Evolutionary conservation across 192 early-diverging fungal species (phyloP).

Genomic region (Gigaspora rosea): DNA sequence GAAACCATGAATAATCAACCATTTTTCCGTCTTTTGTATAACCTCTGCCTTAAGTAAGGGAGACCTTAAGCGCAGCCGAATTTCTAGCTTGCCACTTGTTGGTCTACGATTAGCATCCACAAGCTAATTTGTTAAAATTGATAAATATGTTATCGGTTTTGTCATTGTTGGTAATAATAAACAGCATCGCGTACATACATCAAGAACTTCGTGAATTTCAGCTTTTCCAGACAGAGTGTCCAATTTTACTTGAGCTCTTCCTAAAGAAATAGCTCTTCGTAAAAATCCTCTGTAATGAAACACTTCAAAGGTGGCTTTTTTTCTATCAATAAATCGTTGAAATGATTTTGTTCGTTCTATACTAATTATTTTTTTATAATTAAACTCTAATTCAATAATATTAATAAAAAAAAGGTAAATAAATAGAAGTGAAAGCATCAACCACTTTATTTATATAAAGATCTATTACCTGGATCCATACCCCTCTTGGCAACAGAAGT

Average conservation of each 20-base stretch:
- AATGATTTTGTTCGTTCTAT: conserved; percentile 65
- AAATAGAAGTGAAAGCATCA: neutral
- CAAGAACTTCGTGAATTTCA: conserved; percentile 65
- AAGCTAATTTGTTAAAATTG: neutral
- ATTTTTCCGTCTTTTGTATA: conserved; percentile 59
- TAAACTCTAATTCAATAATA: conserved; percentile 47
- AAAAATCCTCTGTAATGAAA: conserved; percentile 66
- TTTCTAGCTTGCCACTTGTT: conserved; percentile 69
- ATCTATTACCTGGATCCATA: conserved; percentile 53
- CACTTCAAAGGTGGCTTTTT: conserved; percentile 70
- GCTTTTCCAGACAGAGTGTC: conserved; percentile 60
- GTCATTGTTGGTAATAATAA: too few relatives aligned
- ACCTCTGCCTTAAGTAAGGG: conserved; percentile 64
- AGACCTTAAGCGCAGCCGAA: conserved; percentile 61
- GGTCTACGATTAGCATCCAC: conserved; percentile 46
- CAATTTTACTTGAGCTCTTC: conserved; percentile 59
- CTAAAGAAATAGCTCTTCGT: conserved; percentile 56
- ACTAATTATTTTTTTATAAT: conserved; percentile 53
- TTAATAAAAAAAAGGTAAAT: neutral
- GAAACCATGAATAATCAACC: conserved; percentile 64
- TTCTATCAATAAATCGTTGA: conserved; percentile 65
- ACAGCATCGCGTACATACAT: conserved; percentile 46
- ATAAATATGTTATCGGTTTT: too few relatives aligned
- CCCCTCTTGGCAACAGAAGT: conserved; percentile 51
- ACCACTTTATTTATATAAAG: neutral